phyloP scores from a whole-genome alignment of 306 rosid genomes.

The Lathyrus aphaca region DNA sequence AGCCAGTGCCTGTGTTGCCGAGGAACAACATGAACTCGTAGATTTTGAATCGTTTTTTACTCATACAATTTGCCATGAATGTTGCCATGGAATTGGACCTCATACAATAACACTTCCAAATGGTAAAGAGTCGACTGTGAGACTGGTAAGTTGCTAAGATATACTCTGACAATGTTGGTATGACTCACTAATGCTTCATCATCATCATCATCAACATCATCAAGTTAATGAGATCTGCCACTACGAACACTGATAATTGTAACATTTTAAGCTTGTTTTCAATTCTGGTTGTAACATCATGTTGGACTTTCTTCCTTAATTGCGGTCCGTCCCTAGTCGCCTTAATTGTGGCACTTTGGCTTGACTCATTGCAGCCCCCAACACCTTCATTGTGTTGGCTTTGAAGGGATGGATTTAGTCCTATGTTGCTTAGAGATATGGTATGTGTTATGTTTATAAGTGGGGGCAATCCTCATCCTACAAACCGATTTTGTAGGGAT shows the following conservation, averaged over 20 bases:
- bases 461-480: too few relatives aligned
- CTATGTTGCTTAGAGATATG: too few relatives aligned
- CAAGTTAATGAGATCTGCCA: constrained; percentile 17
- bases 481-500: too few relatives aligned
- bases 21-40: constrained; percentile 73
- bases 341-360: too few relatives aligned
- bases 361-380: too few relatives aligned
- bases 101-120: constrained; percentile 86
- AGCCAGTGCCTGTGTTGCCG: constrained; percentile 67
- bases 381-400: too few relatives aligned
- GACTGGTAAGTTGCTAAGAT: constrained; percentile 73
- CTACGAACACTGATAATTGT: not conserved
- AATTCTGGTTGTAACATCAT: too few relatives aligned
- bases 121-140: constrained; percentile 84
- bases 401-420: too few relatives aligned
- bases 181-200: not conserved
- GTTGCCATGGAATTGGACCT: constrained; percentile 99
- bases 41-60: constrained; percentile 97
- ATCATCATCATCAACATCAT: not conserved
- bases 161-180: constrained; percentile 20
- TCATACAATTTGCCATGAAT: constrained; percentile 94
- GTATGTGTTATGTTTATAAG: too few relatives aligned
- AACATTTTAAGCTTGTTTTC: not conserved
- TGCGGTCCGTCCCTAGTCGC: too few relatives aligned
- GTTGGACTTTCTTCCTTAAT: too few relatives aligned